These are phyloP conservation scores for Passalora sequoiae DNA, from an alignment of 2,329 filamentous ascomycete species.

Conservation along the genomic window DNA sequence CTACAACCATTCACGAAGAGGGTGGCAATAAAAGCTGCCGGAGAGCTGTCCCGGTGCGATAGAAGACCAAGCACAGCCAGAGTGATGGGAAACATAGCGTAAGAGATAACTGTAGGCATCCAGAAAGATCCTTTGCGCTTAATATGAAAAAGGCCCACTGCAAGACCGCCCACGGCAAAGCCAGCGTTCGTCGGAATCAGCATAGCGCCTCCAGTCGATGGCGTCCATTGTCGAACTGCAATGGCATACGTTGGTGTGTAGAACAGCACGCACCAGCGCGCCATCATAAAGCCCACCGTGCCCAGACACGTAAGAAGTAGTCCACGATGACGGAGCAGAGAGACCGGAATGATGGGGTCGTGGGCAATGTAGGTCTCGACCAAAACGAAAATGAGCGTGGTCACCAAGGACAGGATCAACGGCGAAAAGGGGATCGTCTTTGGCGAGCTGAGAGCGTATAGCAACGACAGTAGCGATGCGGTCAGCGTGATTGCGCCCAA, in stretches of 20 bases:
- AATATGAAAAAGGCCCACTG: slow-evolving; percentile 72
- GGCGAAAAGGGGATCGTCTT: slow-evolving; percentile 55
- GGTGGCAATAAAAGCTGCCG: slow-evolving; percentile 52
- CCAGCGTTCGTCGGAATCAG: slow-evolving; percentile 77
- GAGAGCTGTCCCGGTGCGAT: slow-evolving; percentile 50
- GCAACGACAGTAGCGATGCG: slow-evolving; percentile 62
- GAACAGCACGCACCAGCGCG: slow-evolving; percentile 75
- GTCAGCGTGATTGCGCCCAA: slow-evolving; percentile 62
- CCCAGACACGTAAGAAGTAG: slow-evolving; percentile 68
- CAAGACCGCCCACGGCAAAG: slow-evolving; percentile 67
- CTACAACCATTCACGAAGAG: slow-evolving; percentile 67
- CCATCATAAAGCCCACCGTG: slow-evolving; percentile 73
- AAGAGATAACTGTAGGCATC: slow-evolving; percentile 44
- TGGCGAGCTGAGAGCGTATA: slow-evolving; percentile 63
- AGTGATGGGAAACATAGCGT: slow-evolving; percentile 57
- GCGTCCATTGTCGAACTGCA: slow-evolving; percentile 64
- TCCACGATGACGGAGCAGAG: slow-evolving; percentile 63
- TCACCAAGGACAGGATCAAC: slow-evolving; percentile 54
- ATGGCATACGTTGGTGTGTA: slow-evolving; percentile 76
- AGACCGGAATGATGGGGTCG: slow-evolving; percentile 71
- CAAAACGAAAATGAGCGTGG: slow-evolving; percentile 54
- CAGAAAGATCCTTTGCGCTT: slow-evolving; percentile 69
- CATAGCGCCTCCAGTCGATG: slow-evolving; percentile 67
- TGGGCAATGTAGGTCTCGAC: slow-evolving; percentile 59
- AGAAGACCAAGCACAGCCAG: slow-evolving; percentile 54